Conservation (phyloP, 345 rosid species). For the Eutrema heterophyllum region DNA sequence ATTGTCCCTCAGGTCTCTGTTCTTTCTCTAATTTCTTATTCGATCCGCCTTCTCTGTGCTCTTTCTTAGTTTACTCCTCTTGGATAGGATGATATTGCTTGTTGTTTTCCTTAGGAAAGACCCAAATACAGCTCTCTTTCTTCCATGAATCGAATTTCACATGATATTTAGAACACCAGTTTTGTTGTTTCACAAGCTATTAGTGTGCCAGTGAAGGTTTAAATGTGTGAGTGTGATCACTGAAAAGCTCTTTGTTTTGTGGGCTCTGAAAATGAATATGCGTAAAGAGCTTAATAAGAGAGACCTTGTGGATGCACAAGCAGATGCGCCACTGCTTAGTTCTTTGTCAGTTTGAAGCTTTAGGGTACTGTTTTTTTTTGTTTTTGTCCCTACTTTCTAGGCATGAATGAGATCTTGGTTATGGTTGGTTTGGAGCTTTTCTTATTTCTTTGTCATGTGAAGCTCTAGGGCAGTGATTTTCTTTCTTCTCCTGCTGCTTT, state of each 20-base stretch:
- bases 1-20: conserved; percentile 7
- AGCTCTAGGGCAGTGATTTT: neutral
- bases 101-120: neutral
- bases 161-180: neutral
- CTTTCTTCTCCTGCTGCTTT: neutral
- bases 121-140: neutral
- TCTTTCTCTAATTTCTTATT: neutral
- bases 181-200: conserved; percentile 3
- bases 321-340: neutral
- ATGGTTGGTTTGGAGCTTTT: neutral
- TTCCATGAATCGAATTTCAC: neutral
- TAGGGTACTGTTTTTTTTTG: neutral
- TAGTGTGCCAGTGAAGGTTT: neutral
- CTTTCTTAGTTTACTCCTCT: neutral
- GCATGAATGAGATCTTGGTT: neutral
- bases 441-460: neutral
- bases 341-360: neutral
- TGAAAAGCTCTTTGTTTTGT: neutral
- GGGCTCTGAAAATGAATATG: neutral
- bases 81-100: neutral
- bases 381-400: neutral
- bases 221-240: neutral
- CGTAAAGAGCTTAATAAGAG: neutral
- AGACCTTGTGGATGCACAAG: neutral
- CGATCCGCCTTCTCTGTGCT: neutral